These are phyloP conservation scores for Nothophytophthora sp. DNA, from an alignment of 352 stramenopile species.

Conservation along the genomic window DNA sequence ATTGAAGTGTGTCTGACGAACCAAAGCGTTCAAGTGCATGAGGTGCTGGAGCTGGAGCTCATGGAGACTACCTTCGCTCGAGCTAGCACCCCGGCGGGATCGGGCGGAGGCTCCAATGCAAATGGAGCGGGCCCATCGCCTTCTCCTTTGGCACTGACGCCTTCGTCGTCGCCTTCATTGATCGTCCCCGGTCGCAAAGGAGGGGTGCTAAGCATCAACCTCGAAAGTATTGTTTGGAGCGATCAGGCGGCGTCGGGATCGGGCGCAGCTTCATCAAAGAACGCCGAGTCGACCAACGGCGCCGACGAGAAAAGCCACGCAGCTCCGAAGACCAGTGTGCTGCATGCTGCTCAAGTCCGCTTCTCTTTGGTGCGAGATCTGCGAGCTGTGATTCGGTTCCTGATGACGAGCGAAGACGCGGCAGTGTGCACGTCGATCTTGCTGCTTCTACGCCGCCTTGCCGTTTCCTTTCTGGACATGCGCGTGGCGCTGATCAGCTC, in stretches of 20 bases:
- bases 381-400: constrained; percentile 59
- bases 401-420: constrained; percentile 59
- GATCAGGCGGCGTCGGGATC: constrained; percentile 38
- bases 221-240: constrained; percentile 85
- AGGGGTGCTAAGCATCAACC: constrained; percentile 72
- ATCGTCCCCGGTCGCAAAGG: constrained; percentile 37
- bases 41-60: constrained; percentile 68
- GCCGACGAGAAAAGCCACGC: constrained; percentile 21
- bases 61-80: constrained; percentile 70
- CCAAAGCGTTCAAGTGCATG: constrained; percentile 70
- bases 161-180: constrained; percentile 22
- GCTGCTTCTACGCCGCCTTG: constrained; percentile 54
- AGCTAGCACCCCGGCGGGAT: constrained; percentile 19
- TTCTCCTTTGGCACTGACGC: constrained; percentile 18
- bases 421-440: constrained; percentile 55
- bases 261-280: constrained; percentile 6
- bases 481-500: constrained; percentile 76
- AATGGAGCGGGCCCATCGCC: constrained; percentile 10
- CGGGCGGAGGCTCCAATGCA: constrained; percentile 8
- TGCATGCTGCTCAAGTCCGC: constrained; percentile 59
- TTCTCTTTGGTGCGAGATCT: constrained; percentile 77
- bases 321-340: constrained; percentile 22
- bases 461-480: constrained; percentile 74
- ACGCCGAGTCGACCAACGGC: constrained; percentile 13
- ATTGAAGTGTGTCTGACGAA: constrained; percentile 80